Evolutionary conservation across 164 flowering plant species (phyloP), one percentile per base, ranked within the genome.

Genomic region (Santalum album): DNA sequence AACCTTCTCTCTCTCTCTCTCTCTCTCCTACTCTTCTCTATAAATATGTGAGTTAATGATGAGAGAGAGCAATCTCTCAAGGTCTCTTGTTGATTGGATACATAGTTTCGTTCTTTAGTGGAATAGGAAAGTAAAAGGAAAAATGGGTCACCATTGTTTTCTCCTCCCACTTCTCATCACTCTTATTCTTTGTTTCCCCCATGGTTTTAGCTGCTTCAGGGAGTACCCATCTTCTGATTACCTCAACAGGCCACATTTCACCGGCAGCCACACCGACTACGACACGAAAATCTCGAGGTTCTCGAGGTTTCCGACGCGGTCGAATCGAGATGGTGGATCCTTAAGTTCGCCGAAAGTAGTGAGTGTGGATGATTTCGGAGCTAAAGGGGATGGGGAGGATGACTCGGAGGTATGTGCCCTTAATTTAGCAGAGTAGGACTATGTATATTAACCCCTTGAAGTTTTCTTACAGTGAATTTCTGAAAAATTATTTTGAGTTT

Each of bases 361-460:
- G 52, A 72, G 45, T 62, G 82, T 84, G 1, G 48, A 66, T 22
- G 64, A 70, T 54, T 80, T 51, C 56, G 88, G 83, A 55, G 86
- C 86, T 55, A 75, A 69, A 65, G 92, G 77, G 49, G 80, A 78
- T 68, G 84, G 86, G 18, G 51, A 34, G 10, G 84, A 80, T 71
- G 88, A 74, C 49, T 66, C 80, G 16, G 18, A 72, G 80, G 83
- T 75, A 59, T 10, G 42, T 4, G 3, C 3, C 14, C 16, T 12
- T 11, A 14, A 11, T 11, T 15, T 3, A 12, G 14, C 7, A 3
- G 12, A 11, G 16, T 38, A 3, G 17, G 42, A 1, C 6, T 11
- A 9, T 3, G 12, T 38, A 11, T 38, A 15, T 7, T 36, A 36
- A 36, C 12, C 16, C 12, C 4, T 12, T 9, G 7, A 7, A 6